Percentiles rank a stretch among this genome's conserved stretches.
These are phyloP conservation scores for Podila clonocystis DNA, from an alignment of 192 early-diverging fungal species.

Conservation along the genomic window DNA sequence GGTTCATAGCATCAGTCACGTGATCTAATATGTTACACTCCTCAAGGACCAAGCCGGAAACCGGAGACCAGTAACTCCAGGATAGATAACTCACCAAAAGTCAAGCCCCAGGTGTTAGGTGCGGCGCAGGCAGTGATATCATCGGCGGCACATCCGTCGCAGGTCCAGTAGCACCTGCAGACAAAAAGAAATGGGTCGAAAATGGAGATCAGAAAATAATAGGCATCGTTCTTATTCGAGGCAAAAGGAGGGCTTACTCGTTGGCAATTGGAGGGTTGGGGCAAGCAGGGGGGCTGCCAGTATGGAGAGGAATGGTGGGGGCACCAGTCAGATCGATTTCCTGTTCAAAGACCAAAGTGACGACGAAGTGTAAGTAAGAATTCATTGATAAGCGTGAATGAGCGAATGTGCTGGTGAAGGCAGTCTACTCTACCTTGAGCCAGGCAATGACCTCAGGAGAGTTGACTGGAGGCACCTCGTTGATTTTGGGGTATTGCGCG, in stretches of 20 bases:
- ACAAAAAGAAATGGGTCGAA: background rate
- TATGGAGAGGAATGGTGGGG: slow-evolving; percentile 17
- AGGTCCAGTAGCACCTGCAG: slow-evolving; percentile 56
- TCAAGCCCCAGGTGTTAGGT: slow-evolving; percentile 62
- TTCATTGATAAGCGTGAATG: too few species aligned
- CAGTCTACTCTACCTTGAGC: slow-evolving; percentile 9
- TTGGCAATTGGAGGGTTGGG: slow-evolving; percentile 10
- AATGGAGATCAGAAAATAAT: background rate
- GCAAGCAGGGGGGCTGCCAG: slow-evolving; percentile 7
- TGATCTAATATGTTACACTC: too few species aligned
- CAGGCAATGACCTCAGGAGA: slow-evolving; percentile 22
- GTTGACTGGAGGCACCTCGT: slow-evolving; percentile 9
- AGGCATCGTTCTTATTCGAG: background rate
- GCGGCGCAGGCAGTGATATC: slow-evolving; percentile 53
- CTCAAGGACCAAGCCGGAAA: too few species aligned
- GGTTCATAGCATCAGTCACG: too few species aligned
- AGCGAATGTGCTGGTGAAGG: too few species aligned
- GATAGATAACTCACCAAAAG: slow-evolving; percentile 48
- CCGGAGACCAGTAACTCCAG: too few species aligned
- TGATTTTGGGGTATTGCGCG: slow-evolving; percentile 8
- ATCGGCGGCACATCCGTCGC: slow-evolving; percentile 48
- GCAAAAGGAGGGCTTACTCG: slow-evolving; percentile 16
- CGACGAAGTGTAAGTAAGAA: too few species aligned
- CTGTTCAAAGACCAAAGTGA: background rate
- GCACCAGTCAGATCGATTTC: slow-evolving; percentile 23